Conservation (phyloP, 495 filamentous ascomycete genomes). For the Tuber magnatum region DNA sequence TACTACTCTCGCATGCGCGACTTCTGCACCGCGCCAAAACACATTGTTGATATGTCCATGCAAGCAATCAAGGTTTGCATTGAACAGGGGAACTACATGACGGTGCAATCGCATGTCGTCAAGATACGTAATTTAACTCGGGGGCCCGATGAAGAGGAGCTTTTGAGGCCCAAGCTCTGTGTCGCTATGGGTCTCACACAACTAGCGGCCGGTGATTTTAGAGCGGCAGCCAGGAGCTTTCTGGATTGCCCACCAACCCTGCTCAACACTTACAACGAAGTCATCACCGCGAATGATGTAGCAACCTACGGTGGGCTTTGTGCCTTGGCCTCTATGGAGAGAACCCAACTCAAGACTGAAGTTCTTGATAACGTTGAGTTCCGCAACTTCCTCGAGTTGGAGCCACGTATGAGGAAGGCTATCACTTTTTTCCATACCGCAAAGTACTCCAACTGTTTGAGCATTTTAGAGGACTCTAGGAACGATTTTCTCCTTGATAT, state of each 20-base stretch:
- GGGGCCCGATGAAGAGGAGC: constrained; percentile 53
- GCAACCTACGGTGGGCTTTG: constrained; percentile 87
- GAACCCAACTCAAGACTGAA: constrained; percentile 60
- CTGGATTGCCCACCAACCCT: constrained; percentile 52
- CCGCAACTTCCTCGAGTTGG: constrained; percentile 80
- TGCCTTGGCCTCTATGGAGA: constrained; percentile 82
- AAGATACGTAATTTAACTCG: constrained; percentile 55
- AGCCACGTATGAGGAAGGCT: constrained; percentile 88
- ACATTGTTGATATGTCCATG: constrained; percentile 63
- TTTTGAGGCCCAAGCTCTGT: constrained; percentile 56
- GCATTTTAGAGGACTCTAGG: constrained; percentile 70
- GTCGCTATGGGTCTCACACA: constrained; percentile 64
- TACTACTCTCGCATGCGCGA: constrained; percentile 69
- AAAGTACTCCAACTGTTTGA: constrained; percentile 75
- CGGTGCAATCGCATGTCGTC: constrained; percentile 58
- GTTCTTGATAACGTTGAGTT: constrained; percentile 76
- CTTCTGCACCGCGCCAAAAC: constrained; percentile 61
- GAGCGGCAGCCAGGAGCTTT: constrained; percentile 67
- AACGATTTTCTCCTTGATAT: constrained; percentile 84
- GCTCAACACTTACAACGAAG: constrained; percentile 58
- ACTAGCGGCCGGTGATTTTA: constrained; percentile 58
- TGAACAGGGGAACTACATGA: constrained; percentile 61
- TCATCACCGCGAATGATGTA: constrained; percentile 77
- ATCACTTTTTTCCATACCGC: constrained; percentile 79
- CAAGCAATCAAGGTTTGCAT: constrained; percentile 60